These are phyloP conservation scores for Helotiales sp. DNA, from an alignment of 2,329 filamentous ascomycete species.

Conservation along the genomic window DNA sequence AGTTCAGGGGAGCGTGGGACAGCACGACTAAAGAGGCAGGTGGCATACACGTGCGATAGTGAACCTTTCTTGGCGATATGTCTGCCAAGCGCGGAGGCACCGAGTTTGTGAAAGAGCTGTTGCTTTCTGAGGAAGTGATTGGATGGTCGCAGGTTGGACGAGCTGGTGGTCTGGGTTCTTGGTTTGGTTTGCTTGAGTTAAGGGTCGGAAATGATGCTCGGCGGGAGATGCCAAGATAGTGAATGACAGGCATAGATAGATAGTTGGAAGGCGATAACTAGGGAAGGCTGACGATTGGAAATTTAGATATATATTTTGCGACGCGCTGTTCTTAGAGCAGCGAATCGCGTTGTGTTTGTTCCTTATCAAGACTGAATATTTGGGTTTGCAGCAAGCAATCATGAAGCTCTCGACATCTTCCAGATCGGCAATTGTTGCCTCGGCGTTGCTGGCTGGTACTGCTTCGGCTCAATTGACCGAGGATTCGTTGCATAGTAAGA, in stretches of 20 bases:
- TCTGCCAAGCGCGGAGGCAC: constrained; percentile 4
- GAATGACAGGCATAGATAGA: not conserved
- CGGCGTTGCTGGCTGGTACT: constrained; percentile 1
- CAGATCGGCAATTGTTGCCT: not conserved
- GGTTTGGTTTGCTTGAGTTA: too few species aligned
- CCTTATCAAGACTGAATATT: not conserved
- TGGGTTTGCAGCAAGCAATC: not conserved
- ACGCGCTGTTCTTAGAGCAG: not conserved
- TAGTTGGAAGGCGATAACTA: not conserved
- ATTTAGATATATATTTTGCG: not conserved
- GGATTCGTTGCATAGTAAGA: constrained; percentile 56
- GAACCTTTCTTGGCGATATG: not conserved
- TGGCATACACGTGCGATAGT: constrained; percentile 11
- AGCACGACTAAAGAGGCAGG: constrained; percentile 4
- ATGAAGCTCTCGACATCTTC: constrained; percentile 6
- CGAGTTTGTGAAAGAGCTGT: not conserved
- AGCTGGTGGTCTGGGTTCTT: not conserved
- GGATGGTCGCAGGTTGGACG: not conserved
- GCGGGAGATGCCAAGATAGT: not conserved
- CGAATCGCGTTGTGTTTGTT: not conserved
- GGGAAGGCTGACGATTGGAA: not conserved
- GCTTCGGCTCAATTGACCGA: constrained; percentile 36
- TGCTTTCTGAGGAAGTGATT: not conserved
- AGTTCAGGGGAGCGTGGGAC: not conserved
- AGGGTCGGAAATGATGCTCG: not conserved